Base-by-base conservation (phyloP, 176 grass and related monocot genomes). In the Hsuehochloa calcarea region DNA sequence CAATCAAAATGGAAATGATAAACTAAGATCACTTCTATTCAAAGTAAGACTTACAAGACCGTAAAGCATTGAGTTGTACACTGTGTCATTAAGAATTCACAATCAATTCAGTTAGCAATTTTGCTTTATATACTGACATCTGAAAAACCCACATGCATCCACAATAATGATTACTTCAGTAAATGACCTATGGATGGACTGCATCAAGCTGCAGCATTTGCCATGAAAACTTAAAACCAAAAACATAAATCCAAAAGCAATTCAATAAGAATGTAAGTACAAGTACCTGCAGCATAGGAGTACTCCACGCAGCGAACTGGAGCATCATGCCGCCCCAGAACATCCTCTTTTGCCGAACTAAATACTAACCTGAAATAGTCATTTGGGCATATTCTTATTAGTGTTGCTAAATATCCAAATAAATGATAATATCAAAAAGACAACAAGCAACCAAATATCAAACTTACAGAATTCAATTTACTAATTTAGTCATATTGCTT, bases 301-400 rank as follows among this genome's bases (percentile, higher is more conserved):
- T 99, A 99, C 72, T 99, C 96, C 77, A 94, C 88, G 4, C 96
- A 99, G 23, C 96, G 93, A 75, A 99, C 96, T 61, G 96, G 91
- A 84, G 81, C 93, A 91, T 96, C 93, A 92, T 99, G 96, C 9
- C 81, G 74, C 50, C 96, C 96, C 62, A 99, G 68, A 84, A 94
- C 86, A 88, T 99, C 96, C 44, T 94, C 91, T 80, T 96, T 99
- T 31, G 81, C 80, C 29, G 93, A 96, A 91, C 73, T 74, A 55
- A 99, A 99, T 68, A 87, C 79, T 85, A 89, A 81, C 82, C 96
- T 99, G 91, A 51, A 80, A 90, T 69, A 85, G 82, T 49, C 44
- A 80, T 81, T 77, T 80, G 27, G 25, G 27, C 40, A 82, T 9
- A 71, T 51, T 64, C 37, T 60, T 61, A n/a, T 63, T 17, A 82